Conservation (phyloP, 805 yeast species). For the Vanderwaltozyma polyspora region DNA sequence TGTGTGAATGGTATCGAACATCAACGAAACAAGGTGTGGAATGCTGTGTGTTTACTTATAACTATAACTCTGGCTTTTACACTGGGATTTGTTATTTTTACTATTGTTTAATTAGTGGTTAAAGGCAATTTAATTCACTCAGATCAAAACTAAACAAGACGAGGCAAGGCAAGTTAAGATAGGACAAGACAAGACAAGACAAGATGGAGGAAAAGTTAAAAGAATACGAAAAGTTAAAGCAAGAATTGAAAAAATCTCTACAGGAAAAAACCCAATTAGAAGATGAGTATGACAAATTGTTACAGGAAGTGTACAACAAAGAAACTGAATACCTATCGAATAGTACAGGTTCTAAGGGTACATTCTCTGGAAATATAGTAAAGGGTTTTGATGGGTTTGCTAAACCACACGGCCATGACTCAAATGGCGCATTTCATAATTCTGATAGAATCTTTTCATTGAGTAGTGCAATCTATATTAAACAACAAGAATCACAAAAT, state of each 20-base stretch:
- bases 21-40: no score
- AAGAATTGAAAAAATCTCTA: constrained; percentile 54
- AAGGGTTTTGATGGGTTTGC: constrained; percentile 81
- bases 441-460: constrained; percentile 74
- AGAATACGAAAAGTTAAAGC: constrained; percentile 51
- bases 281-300: constrained; percentile 47
- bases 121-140: no score
- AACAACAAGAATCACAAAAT: constrained; percentile 32
- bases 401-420: constrained; percentile 28
- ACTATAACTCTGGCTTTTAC: no score
- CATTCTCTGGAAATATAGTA: constrained; percentile 52
- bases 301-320: constrained; percentile 66
- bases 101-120: no score
- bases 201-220: constrained; percentile 1
- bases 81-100: no score
- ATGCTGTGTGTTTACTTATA: no score
- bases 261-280: constrained; percentile 55
- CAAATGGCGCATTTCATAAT: constrained; percentile 39
- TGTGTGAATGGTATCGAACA: no score
- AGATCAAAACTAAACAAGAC: no score
- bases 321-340: constrained; percentile 68
- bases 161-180: no score
- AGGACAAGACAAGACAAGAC: no score
- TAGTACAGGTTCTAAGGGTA: constrained; percentile 11
- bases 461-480: constrained; percentile 59